phyloP scores from a whole-genome alignment of 192 early-diverging fungal genomes.

The Gonapodya sp. region DNA sequence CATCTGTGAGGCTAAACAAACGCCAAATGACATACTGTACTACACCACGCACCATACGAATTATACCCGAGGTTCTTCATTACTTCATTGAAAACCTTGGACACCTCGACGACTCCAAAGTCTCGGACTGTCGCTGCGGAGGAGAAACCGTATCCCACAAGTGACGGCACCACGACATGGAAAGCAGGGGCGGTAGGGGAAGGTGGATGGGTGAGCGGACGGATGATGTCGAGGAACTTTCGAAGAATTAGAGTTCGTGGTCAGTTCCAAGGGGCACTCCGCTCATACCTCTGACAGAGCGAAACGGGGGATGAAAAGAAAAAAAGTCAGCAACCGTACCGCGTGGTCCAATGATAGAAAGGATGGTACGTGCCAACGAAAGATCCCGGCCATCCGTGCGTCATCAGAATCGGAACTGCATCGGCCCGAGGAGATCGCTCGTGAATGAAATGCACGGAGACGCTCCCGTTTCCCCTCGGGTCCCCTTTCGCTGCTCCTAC shows the following conservation, averaged over 20 bases:
- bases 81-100: constrained; percentile 17
- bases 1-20: no score
- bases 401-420: constrained; percentile 43
- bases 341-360: no score
- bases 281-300: no score
- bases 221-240: constrained; percentile 46
- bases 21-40: not conserved
- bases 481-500: not conserved
- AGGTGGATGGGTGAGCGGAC: constrained; percentile 26
- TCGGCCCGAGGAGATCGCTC: constrained; percentile 20
- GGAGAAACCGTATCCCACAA: constrained; percentile 56
- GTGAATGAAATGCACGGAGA: constrained; percentile 13
- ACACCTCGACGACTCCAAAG: constrained; percentile 15
- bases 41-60: not conserved
- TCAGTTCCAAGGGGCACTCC: no score
- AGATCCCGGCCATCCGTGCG: constrained; percentile 59
- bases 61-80: constrained; percentile 16
- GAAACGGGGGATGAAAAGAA: no score
- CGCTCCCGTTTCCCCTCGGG: constrained; percentile 6
- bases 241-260: no score
- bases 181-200: constrained; percentile 20
- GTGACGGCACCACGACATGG: constrained; percentile 52
- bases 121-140: constrained; percentile 12
- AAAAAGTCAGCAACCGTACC: no score
- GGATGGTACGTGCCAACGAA: constrained; percentile 19